Base-by-base conservation (phyloP, 441 rosid genomes). In the Pelargonium fulgidum region DNA sequence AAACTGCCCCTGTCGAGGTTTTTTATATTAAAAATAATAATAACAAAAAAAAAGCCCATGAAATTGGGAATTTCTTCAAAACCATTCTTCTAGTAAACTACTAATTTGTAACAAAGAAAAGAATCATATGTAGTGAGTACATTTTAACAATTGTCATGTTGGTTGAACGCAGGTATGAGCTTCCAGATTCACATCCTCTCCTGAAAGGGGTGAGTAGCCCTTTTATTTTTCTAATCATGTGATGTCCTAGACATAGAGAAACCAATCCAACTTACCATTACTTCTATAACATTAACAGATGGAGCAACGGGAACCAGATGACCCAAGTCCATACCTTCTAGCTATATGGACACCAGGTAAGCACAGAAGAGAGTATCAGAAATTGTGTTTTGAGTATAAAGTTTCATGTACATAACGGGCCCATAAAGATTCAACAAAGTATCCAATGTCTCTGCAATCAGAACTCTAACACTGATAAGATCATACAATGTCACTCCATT, bases 341-440 rank as follows among this genome's bases (percentile, higher is more conserved):
- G 98, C 96, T 47, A 87, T 92, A 77, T 95, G 99, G 98, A 83
- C 91, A 69, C 98, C 99, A 71, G 99, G 99, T 92, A 72, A 83
- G 82, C 26, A 72, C 68, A 65, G 62, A 70, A 65, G 42, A 61
- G 10, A 33, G 19, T n/a, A 24, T 11, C 14, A 62, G 24, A 29
- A 17, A 36, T 65, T 72, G 29, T 45, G 45, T 64, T 42, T 54
- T 14, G 50, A 24, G 10, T 26, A 1, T 29, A 29, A 11, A 24
- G 33, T 13, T 62, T 13, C 36, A 29, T 62, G 65, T 62, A 13
- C 42, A 5, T 26, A 62, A 26, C 29, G 65, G 65, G 29, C 65
- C 26, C 4, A 62, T 13, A 62, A 33, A 13, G 42, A 29, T n/a
- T 13, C 65, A 2, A 62, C 3, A 62, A 26, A 45, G 50, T 45